phyloP scores from a whole-genome alignment of 148 eudicot genomes.

The Drosera capensis region DNA sequence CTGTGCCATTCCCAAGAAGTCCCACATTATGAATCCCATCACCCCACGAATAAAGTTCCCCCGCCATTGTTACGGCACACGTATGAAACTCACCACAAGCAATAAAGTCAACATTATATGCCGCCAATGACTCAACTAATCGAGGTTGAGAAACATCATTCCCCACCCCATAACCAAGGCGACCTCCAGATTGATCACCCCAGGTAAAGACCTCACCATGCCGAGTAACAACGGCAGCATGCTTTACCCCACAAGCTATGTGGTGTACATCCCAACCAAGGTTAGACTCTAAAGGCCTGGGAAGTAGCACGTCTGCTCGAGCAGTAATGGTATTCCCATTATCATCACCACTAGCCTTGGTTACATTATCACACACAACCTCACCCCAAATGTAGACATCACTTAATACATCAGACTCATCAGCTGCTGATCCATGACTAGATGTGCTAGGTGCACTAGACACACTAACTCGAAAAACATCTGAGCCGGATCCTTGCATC shows the following conservation, averaged over 20 bases:
- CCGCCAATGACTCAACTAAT: constrained; percentile 56
- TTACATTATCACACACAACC: constrained; percentile 45
- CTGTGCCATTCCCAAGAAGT: constrained; percentile 76
- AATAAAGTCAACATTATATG: constrained; percentile 57
- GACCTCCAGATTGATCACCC: constrained; percentile 97
- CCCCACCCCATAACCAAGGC: constrained; percentile 81
- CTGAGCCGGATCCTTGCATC: constrained; percentile 81
- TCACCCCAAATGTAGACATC: constrained; percentile 99
- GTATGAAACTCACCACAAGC: constrained; percentile 91
- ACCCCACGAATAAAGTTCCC: constrained; percentile 92
- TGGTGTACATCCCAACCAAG: constrained; percentile 72
- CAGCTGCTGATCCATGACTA: constrained; percentile 84
- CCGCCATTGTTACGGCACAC: constrained; percentile 73
- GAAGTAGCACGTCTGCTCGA: constrained; percentile 59
- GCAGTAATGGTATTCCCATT: constrained; percentile 20
- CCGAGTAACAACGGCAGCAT: constrained; percentile 75
- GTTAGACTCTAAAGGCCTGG: constrained; percentile 65
- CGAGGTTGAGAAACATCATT: constrained; percentile 62
- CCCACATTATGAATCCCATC: constrained; percentile 82
- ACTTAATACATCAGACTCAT: constrained; percentile 79
- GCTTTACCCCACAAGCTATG: constrained; percentile 78
- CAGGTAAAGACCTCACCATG: constrained; percentile 91
- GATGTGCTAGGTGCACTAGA: constrained; percentile 93
- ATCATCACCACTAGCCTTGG: constrained; percentile 32
- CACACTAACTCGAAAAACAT: constrained; percentile 77